phyloP scores from a whole-genome alignment of 257 asterid genomes.

The Fraxinus quadrangulata region DNA sequence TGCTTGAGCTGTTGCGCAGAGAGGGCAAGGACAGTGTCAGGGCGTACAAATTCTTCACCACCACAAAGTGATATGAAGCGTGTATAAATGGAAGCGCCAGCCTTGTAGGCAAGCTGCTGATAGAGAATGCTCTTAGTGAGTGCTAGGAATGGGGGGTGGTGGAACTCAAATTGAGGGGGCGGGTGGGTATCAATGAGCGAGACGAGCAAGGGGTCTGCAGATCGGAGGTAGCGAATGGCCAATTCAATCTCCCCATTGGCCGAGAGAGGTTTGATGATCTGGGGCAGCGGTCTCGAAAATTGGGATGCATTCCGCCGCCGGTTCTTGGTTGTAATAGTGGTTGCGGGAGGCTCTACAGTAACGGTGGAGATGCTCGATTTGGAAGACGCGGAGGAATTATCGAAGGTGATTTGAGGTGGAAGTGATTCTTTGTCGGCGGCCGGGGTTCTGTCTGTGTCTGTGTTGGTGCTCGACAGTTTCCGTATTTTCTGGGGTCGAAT shows the following conservation, averaged over 20 bases:
- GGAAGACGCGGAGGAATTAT: slow-evolving; percentile 31
- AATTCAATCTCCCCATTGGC: slow-evolving; percentile 63
- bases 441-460: slow-evolving; percentile 23
- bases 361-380: slow-evolving; percentile 6
- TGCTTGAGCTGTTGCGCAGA: slow-evolving; percentile 85
- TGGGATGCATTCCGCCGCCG: slow-evolving; percentile 63
- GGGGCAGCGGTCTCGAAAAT: slow-evolving; percentile 56
- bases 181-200: slow-evolving; percentile 59
- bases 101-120: slow-evolving; percentile 87
- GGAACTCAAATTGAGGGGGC: slow-evolving; percentile 63
- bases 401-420: slow-evolving; percentile 4
- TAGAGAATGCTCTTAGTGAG: slow-evolving; percentile 77
- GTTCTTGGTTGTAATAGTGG: slow-evolving; percentile 38
- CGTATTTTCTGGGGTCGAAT: slow-evolving; percentile 94
- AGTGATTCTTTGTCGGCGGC: slow-evolving; percentile 27
- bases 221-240: slow-evolving; percentile 66
- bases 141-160: slow-evolving; percentile 68
- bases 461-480: slow-evolving; percentile 55
- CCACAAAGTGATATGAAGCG: slow-evolving; percentile 84
- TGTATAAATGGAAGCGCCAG: slow-evolving; percentile 75
- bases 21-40: slow-evolving; percentile 69
- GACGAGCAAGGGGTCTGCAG: slow-evolving; percentile 63
- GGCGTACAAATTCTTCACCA: slow-evolving; percentile 60
- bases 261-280: slow-evolving; percentile 64
- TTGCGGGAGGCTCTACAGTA: slow-evolving; percentile 17